A percentile compares a stretch with the other conserved stretches of the same genome.
These are phyloP conservation scores for Scleroderma bovista DNA, from an alignment of 768 basidiomycete genomes.

Conservation along the genomic window DNA sequence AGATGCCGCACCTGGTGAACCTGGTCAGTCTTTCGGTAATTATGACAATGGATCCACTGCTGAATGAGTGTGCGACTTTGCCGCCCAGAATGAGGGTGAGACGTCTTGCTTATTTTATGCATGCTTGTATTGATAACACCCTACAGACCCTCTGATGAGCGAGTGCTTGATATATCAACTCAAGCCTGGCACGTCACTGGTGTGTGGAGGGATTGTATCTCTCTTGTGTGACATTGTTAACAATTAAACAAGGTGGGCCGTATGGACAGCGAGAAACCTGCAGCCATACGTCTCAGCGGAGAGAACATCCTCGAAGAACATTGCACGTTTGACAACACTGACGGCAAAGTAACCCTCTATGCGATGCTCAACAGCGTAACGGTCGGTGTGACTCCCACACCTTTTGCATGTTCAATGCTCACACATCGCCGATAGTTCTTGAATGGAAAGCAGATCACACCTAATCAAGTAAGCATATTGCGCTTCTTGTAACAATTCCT, in stretches of 20 bases:
- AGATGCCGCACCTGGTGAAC: conserved; percentile 95
- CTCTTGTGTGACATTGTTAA: conserved; percentile 10
- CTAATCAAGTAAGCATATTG: conserved; percentile 57
- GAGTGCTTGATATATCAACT: conserved; percentile 93
- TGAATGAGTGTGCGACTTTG: conserved; percentile 9
- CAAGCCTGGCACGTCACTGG: conserved; percentile 77
- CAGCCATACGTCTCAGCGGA: conserved; percentile 89
- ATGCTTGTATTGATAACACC: conserved; percentile 10
- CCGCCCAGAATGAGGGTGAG: conserved; percentile 64
- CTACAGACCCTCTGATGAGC: conserved; percentile 88
- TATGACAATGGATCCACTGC: background rate
- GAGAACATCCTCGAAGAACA: conserved; percentile 90
- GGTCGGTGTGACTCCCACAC: conserved; percentile 38
- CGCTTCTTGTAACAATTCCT: background rate
- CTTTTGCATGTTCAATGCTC: conserved; percentile 9
- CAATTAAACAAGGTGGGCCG: conserved; percentile 64
- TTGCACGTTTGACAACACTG: conserved; percentile 83
- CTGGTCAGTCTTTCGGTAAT: conserved; percentile 50
- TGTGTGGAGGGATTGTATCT: conserved; percentile 27
- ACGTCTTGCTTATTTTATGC: background rate
- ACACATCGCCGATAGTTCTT: conserved; percentile 54
- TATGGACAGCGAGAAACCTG: conserved; percentile 72
- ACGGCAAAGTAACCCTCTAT: conserved; percentile 80
- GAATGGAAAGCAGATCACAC: conserved; percentile 83
- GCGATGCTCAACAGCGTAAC: conserved; percentile 79